Evolutionary conservation across 371 early-diverging fungal genomes (phyloP), one percentile per base, ranked within the genome.

Genomic region (Mucor piriformis): DNA sequence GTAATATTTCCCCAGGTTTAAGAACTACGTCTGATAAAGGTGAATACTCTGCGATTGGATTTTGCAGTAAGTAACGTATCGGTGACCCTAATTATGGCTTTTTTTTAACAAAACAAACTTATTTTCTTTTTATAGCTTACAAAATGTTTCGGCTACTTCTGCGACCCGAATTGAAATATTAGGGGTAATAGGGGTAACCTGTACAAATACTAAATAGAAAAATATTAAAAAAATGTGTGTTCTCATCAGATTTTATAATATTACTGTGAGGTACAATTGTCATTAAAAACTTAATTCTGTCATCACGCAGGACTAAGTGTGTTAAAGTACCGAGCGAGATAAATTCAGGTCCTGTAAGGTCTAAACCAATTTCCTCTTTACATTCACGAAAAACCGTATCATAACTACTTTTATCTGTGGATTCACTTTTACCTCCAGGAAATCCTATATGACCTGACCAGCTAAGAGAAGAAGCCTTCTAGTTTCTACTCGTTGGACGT

Each of bases 401-500:
- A 25, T 83, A 74, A 46, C 82, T 76, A 46, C 82, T 78, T 27
- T 77, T 78, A 57, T 90, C 88, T 13, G 60, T 63, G 6, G 75
- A 61, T 52, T 88, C 88, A 6, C 72, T 75, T 53, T 86, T 87
- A 13, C 91, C 91, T 6, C 91, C 91, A 1, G 89, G 89, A 57
- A 88, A 85, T 5, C 86, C 87, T 38, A 88, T 84, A 71, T 90
- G 89, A 0, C 88, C 88, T 29, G 85, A 85, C 88, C 88, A 77
- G 16, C 77, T 76, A 3, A 32, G 35, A 32, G 16, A 8, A 16
- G 42, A 40, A 33, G 3, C 29, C 23, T 29, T 34, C 24, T 21
- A n/a, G n/a, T n/a, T n/a, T n/a, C n/a, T n/a, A n/a, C n/a, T n/a
- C n/a, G n/a, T n/a, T n/a, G n/a, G n/a, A n/a, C n/a, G n/a, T n/a